These are phyloP conservation scores for Oidiodendron maius DNA, from an alignment of 495 filamentous ascomycete species.

Conservation along the genomic window DNA sequence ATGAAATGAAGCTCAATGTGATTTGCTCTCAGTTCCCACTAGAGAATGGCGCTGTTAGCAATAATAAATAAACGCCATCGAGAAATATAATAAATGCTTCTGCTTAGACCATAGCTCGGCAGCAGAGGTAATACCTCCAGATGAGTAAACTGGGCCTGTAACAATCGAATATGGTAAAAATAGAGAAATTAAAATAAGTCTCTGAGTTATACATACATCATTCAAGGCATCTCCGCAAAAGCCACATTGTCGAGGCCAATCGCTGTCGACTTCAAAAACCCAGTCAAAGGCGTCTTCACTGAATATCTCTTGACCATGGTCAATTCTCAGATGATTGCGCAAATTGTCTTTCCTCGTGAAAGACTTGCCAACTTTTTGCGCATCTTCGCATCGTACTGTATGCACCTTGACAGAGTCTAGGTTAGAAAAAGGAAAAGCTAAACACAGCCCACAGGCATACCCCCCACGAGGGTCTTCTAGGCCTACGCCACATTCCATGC, in stretches of 20 bases:
- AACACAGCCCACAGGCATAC: not conserved
- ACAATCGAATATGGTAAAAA: too few species aligned
- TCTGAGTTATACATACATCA: not conserved
- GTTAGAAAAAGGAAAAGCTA: not conserved
- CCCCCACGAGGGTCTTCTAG: not conserved
- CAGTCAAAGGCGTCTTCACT: not conserved
- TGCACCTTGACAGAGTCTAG: not conserved
- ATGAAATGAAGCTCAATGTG: not conserved
- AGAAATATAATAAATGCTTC: too few species aligned
- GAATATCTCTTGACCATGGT: not conserved
- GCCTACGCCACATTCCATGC: not conserved
- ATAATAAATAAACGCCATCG: not conserved
- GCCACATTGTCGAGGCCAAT: not conserved
- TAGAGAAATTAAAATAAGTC: too few species aligned
- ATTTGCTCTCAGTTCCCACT: not conserved
- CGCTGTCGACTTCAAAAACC: not conserved
- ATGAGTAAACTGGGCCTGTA: too few species aligned
- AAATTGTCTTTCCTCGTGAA: not conserved
- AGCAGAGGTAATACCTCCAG: too few species aligned
- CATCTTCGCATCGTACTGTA: not conserved
- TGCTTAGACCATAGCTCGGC: too few species aligned
- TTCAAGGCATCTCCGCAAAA: not conserved
- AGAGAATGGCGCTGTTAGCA: not conserved
- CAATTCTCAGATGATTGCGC: not conserved
- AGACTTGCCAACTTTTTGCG: not conserved